These are phyloP conservation scores for Pilasporangium apinafurcum DNA, from an alignment of 352 stramenopile species.

Conservation along the genomic window DNA sequence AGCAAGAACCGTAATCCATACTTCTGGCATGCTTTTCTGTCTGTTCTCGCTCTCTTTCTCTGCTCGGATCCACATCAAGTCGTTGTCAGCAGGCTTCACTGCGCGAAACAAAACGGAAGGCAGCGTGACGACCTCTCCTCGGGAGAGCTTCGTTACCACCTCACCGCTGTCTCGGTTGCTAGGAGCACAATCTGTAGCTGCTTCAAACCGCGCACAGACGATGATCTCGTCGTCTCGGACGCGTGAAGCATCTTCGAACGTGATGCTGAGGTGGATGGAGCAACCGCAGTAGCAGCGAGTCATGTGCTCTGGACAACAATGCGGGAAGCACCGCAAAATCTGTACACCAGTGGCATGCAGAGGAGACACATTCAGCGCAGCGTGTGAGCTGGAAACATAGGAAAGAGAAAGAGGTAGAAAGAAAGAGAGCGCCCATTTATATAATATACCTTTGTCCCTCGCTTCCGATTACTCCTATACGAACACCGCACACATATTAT, in stretches of 20 bases:
- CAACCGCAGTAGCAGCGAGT: slow-evolving; percentile 21
- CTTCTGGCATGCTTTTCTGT: slow-evolving; percentile 18
- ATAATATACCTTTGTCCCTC: slow-evolving; percentile 11
- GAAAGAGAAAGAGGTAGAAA: neutral
- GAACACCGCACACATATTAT: neutral
- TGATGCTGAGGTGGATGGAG: slow-evolving; percentile 22
- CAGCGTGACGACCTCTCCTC: slow-evolving; percentile 9
- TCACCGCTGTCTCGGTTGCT: no score
- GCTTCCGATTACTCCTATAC: slow-evolving; percentile 14
- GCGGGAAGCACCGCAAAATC: slow-evolving; percentile 25
- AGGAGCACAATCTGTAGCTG: slow-evolving; percentile 7
- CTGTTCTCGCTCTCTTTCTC: slow-evolving; percentile 29
- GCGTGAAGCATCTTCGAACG: slow-evolving; percentile 9
- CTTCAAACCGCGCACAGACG: slow-evolving; percentile 39
- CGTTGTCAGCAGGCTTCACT: slow-evolving; percentile 3
- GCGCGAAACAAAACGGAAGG: slow-evolving; percentile 3
- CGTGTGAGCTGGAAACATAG: neutral
- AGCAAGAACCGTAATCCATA: slow-evolving; percentile 1
- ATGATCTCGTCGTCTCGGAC: slow-evolving; percentile 11
- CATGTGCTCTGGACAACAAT: slow-evolving; percentile 22
- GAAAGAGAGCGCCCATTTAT: neutral
- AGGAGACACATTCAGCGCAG: neutral
- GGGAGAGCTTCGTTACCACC: slow-evolving; percentile 16
- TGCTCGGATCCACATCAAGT: slow-evolving; percentile 23
- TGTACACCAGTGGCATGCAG: no score